Conservation (phyloP, 2,329 filamentous ascomycete genomes). For the Colletotrichum chlorophyti region DNA sequence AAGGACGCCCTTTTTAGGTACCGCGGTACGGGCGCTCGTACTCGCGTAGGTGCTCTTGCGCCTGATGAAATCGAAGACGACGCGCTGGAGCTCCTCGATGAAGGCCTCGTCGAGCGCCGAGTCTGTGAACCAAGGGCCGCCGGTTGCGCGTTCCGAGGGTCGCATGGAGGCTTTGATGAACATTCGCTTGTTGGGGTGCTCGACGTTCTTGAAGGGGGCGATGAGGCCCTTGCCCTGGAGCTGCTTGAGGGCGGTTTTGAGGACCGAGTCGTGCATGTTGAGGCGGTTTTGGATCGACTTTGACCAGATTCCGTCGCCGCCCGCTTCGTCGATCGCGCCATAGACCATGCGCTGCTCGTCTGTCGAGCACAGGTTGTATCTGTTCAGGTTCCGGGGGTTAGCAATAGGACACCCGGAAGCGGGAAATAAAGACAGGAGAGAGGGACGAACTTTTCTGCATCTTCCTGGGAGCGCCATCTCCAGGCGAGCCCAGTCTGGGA, state of each 20-base stretch:
- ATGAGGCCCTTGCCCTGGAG: constrained; percentile 85
- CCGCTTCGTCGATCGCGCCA: constrained; percentile 85
- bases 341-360: constrained; percentile 87
- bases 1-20: constrained; percentile 63
- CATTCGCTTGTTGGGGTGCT: constrained; percentile 90
- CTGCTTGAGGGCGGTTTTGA: constrained; percentile 83
- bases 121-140: constrained; percentile 94
- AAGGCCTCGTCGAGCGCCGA: constrained; percentile 89
- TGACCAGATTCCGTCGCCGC: constrained; percentile 88
- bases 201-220: constrained; percentile 88
- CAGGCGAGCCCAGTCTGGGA: constrained; percentile 56
- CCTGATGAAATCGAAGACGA: constrained; percentile 78
- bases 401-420: not conserved
- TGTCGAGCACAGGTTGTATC: constrained; percentile 65
- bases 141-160: constrained; percentile 88
- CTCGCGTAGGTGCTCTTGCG: constrained; percentile 72
- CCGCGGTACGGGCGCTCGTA: constrained; percentile 47
- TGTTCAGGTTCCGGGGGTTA: constrained; percentile 35
- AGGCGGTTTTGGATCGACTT: constrained; percentile 81
- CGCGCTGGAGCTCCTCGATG: constrained; percentile 76
- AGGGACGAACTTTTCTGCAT: constrained; percentile 63
- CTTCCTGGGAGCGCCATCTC: constrained; percentile 64
- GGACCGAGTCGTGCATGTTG: constrained; percentile 82
- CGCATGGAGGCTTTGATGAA: constrained; percentile 89
- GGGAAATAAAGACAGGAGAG: not conserved